Base-by-base conservation (phyloP, 345 rosid species). In the Bruguiera parviflora region DNA sequence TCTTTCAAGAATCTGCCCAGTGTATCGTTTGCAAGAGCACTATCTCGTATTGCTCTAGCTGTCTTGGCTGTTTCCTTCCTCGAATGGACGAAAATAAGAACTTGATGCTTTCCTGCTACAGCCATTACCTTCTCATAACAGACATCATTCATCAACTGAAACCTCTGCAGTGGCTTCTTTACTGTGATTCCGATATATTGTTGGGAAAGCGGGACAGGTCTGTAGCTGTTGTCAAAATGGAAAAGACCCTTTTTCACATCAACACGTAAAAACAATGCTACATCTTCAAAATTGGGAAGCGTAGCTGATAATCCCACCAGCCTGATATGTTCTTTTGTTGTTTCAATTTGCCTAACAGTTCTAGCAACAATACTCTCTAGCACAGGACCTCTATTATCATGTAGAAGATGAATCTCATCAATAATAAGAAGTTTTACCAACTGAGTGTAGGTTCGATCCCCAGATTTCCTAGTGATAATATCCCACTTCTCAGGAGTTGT, bases 401-500 rank as follows among this genome's bases (percentile, higher is more conserved):
- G 99, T 68, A 95, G 99, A 69, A 95, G 91, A 80, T 95, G 99
- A 68, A 95, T 95, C 73, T 95, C 99, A 71, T 95, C 99, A 27
- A 95, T 85, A 51, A 95, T 92, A 25, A 95, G 89, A 69, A 95
- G 96, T 70, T 81, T 92, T 70, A 92, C 99, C 46, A 92, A 84
- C 81, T 88, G 96, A 0, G 96, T 92, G 68, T 90, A 95, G 27
- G 99, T 95, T n/a, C 99, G 89, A 79, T 95, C 98, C 49, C 98
- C 99, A n/a, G 99, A 92, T 71, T 95, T 95, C 73, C 99, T 88
- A 35, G 99, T 90, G 61, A 95, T 80, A 61, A 95, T 92, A 79
- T 92, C 99, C 99, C 99, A 95, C 73, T 95, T 95, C 83, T 92
- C 99, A 8, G 99, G 98, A 62, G 99, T 95, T 11, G 99, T 92